Evolutionary conservation across 1,139 yeast species (phyloP), one percentile per base, ranked within the genome.

Genomic region (Hansenula lynferdii): DNA sequence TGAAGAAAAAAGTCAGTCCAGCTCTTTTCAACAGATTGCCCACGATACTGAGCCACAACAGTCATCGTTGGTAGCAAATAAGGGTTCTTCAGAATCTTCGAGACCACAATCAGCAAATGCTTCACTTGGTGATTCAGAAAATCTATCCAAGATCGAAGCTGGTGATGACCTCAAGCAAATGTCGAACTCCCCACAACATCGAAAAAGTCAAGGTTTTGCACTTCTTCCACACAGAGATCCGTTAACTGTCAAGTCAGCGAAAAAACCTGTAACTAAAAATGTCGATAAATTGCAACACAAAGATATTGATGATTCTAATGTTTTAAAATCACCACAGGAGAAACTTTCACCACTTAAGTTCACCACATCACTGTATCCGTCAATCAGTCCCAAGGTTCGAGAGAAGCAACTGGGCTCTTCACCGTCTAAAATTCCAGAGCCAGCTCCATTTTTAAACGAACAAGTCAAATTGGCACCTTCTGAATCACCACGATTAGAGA

Each of bases 171-270:
- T n/a, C n/a, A n/a, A n/a, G n/a, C n/a, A n/a, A n/a, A n/a, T n/a
- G n/a, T n/a, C n/a, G n/a, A n/a, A n/a, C n/a, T n/a, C n/a, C n/a
- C 37, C 30, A 12, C 35, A 48, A 5, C 45, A 46, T 10, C 44
- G 57, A 25, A 54, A 52, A 34, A 52, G 56, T 25, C 57, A 64
- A 57, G 57, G 69, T 9, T 70, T 70, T 56, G 70, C 72, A 3
- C 58, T 68, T 17, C 51, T 70, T 34, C 76, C 76, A 0, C 62
- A 65, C 8, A 57, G 70, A 42, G 72, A 64, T 24, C 75, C 75
- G 1, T 47, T 70, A 27, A 63, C 68, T 1, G 63, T 67, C 24
- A 66, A 62, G 38, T 60, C 66, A 5, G 49, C 56, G 3, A 53
- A 53, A 36, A 49, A 50, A 38, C 9, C n/a, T 8, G 22, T 4